Evolutionary conservation across 208 protist species (phyloP), one percentile per base, ranked within the genome.

Genomic region (Leishmania guyanensis): DNA sequence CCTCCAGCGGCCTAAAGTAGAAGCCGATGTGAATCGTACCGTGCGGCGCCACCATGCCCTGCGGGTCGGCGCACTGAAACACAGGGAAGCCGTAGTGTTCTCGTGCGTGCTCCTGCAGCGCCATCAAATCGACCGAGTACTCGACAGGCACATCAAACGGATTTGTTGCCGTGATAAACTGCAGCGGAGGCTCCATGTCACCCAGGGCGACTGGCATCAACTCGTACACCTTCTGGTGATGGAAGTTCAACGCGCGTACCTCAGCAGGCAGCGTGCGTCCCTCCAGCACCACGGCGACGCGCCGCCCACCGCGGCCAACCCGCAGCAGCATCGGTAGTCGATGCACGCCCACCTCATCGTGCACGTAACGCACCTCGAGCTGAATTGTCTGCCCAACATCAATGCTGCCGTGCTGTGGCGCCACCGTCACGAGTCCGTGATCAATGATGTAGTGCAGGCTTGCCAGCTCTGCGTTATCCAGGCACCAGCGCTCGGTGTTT

Each of bases 1-100:
- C 94, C 79, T 98, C 94, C 20, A 98, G 87, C 17, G 96, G 96
- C 29, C 94, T 86, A 81, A 98, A 98, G 87, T 94, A 97, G 86
- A 93, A 97, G 46, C 86, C 74, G n/a, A 98, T 82, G 54, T 87
- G 81, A 33, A 86, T 87, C 1, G 84, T 82, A 53, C 74, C 79
- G 74, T 81, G 87, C n/a, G 93, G 87, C 48, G 87, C 68, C 65
- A 98, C 87, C 36, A 80, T 62, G 56, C 97, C 97, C 5, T 75
- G 58, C n/a, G 95, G 94, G 86, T 96, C 95, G 22, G 93, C 81
- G 85, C 95, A 98, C 84, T 95, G 90, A 66, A 98, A 88, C 12
- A 98, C 85, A 26, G 94, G 93, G 78, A 98, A 97, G 64, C 88
- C 91, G 88, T 92, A 96, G 84, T 95, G 89, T 22, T 76, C 75